Percentiles rank a stretch among this genome's conserved stretches.
Evolutionary conservation across 2,329 filamentous ascomycete genomes (phyloP).

Genomic region (Colletotrichum graminicola): DNA sequence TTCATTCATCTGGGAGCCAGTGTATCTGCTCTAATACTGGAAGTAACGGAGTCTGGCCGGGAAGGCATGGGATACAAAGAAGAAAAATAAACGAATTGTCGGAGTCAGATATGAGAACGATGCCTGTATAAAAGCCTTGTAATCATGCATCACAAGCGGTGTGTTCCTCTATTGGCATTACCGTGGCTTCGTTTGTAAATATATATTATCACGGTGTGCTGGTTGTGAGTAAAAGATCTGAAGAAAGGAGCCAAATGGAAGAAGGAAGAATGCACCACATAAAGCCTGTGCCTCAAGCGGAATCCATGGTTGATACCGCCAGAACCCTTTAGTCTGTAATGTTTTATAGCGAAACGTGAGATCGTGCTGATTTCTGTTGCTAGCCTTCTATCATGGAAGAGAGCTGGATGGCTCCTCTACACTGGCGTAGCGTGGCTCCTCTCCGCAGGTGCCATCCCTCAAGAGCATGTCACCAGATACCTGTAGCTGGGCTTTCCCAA

Average conservation of each 20-base stretch:
- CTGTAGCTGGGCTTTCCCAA: background rate
- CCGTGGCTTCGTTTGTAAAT: constrained; percentile 19
- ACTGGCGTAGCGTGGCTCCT: too few species aligned
- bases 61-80: background rate
- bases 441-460: background rate
- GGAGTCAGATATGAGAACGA: background rate
- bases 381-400: background rate
- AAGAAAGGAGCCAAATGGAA: constrained; percentile 2
- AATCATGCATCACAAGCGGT: constrained; percentile 4
- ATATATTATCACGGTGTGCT: background rate
- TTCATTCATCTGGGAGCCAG: constrained; percentile 12
- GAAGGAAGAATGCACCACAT: background rate
- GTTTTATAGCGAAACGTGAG: background rate
- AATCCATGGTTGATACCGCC: background rate
- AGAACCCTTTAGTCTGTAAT: background rate
- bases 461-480: background rate
- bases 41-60: background rate
- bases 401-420: background rate
- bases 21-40: background rate
- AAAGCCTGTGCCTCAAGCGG: background rate
- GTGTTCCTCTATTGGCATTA: background rate
- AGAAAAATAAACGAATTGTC: constrained; percentile 1
- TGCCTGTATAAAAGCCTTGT: constrained; percentile 15
- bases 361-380: background rate
- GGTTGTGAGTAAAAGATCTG: background rate